A percentile compares a stretch with the other conserved stretches of the same genome.
Evolutionary conservation across 2,329 filamentous ascomycete species (phyloP).

Genomic region (Phyllosticta capitalensis): DNA sequence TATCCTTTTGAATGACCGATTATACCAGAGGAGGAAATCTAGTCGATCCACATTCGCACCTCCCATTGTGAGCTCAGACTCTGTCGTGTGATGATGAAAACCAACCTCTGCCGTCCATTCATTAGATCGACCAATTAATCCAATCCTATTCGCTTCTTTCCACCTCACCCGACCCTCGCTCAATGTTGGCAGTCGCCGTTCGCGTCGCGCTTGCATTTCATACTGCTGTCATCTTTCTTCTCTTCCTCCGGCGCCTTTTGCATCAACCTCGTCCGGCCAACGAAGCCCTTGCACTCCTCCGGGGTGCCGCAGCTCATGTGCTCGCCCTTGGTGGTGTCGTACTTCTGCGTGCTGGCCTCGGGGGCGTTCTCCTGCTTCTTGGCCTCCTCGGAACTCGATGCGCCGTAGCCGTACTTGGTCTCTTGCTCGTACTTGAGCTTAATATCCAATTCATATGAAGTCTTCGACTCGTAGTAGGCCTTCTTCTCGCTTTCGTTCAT

Average conservation of each 20-base stretch:
- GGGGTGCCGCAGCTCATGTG: too few species aligned
- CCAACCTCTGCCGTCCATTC: background rate
- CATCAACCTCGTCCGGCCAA: background rate
- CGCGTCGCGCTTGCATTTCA: background rate
- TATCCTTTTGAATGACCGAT: background rate
- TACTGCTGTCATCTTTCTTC: background rate
- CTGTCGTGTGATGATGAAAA: background rate
- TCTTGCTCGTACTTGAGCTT: background rate
- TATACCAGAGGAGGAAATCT: background rate
- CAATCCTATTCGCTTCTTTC: background rate
- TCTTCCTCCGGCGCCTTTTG: background rate
- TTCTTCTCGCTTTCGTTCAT: constrained; percentile 6
- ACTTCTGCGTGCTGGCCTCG: background rate
- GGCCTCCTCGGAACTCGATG: too few species aligned
- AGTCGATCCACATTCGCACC: background rate
- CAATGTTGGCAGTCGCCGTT: background rate
- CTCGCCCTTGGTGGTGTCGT: background rate
- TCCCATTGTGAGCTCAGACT: background rate
- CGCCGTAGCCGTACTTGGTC: background rate
- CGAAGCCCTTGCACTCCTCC: too few species aligned
- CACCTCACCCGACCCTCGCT: background rate
- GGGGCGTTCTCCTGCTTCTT: too few species aligned
- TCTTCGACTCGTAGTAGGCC: background rate
- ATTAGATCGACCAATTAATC: background rate
- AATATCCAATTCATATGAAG: background rate